Conservation (phyloP, 2,329 filamentous ascomycete species). For the Colletotrichum sp. region DNA sequence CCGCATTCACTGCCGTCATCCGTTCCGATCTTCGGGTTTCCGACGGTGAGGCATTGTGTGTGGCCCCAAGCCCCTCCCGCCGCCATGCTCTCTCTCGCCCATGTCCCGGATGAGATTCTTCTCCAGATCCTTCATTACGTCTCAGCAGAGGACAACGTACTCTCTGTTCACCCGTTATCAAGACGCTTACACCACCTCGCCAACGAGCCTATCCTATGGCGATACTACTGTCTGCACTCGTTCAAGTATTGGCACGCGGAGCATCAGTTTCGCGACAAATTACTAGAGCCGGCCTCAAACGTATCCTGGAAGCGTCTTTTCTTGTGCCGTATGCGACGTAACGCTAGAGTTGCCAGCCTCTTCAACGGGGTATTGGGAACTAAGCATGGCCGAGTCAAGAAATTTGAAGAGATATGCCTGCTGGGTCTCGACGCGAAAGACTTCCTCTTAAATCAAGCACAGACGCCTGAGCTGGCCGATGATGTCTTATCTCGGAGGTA, state of each 20-base stretch:
- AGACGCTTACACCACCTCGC: conserved; percentile 68
- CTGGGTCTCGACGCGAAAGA: conserved; percentile 91
- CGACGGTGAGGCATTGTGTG: neutral
- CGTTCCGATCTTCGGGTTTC: neutral
- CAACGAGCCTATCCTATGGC: conserved; percentile 80
- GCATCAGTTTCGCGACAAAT: conserved; percentile 64
- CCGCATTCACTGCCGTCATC: neutral
- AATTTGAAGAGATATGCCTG: conserved; percentile 72
- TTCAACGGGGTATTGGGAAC: conserved; percentile 74
- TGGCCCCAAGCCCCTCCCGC: neutral
- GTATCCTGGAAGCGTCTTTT: conserved; percentile 80
- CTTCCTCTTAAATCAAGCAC: conserved; percentile 71
- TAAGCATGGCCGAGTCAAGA: conserved; percentile 71
- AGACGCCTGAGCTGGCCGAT: conserved; percentile 60
- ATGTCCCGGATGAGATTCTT: conserved; percentile 83
- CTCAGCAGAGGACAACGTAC: conserved; percentile 59
- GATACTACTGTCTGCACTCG: conserved; percentile 68
- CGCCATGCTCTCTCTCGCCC: conserved; percentile 40
- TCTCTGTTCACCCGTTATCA: conserved; percentile 57
- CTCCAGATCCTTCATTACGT: conserved; percentile 73
- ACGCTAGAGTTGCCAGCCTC: conserved; percentile 53
- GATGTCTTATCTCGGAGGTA: conserved; percentile 79
- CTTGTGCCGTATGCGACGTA: conserved; percentile 55
- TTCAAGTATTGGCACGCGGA: conserved; percentile 78
- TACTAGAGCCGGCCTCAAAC: conserved; percentile 54